A percentile compares a stretch with the other conserved stretches of the same genome.
These are phyloP conservation scores for Mycena belliarum DNA, from an alignment of 768 basidiomycete genomes.

Conservation along the genomic window DNA sequence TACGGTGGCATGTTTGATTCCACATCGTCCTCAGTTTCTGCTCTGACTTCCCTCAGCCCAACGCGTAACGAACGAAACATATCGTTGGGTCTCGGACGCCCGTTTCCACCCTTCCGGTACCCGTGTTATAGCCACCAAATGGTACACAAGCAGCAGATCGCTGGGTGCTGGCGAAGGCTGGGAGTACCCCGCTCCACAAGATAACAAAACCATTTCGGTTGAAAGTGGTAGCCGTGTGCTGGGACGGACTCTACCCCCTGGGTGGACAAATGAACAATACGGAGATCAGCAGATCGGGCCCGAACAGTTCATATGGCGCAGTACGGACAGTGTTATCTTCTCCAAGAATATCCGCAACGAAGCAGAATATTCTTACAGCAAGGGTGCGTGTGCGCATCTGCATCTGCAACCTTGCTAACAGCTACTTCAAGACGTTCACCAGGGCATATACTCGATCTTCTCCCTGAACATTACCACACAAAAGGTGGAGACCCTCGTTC, in stretches of 20 bases:
- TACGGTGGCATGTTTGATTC: constrained; percentile 36
- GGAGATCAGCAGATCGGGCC: constrained; percentile 72
- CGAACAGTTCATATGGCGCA: constrained; percentile 68
- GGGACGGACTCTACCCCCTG: constrained; percentile 56
- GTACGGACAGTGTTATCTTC: constrained; percentile 60
- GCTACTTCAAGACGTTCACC: constrained; percentile 57
- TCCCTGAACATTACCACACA: constrained; percentile 62
- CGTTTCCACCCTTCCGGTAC: constrained; percentile 69
- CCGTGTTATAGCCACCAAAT: constrained; percentile 72
- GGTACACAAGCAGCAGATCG: constrained; percentile 67
- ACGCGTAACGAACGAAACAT: constrained; percentile 73
- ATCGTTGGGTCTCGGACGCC: constrained; percentile 67
- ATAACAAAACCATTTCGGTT: constrained; percentile 31
- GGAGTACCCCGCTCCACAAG: constrained; percentile 58
- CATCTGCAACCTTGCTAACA: background rate
- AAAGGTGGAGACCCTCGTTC: constrained; percentile 52
- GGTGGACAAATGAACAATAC: constrained; percentile 63
- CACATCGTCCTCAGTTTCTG: background rate
- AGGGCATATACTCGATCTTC: constrained; percentile 72
- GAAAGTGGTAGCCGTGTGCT: constrained; percentile 57
- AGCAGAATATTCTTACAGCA: constrained; percentile 58
- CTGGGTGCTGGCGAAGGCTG: constrained; percentile 75
- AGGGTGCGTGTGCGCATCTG: constrained; percentile 45
- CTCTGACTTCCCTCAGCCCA: constrained; percentile 30
- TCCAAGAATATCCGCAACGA: constrained; percentile 63